phyloP scores from a whole-genome alignment of 768 basidiomycete genomes.

The Omphalotus guepiniiformis region DNA sequence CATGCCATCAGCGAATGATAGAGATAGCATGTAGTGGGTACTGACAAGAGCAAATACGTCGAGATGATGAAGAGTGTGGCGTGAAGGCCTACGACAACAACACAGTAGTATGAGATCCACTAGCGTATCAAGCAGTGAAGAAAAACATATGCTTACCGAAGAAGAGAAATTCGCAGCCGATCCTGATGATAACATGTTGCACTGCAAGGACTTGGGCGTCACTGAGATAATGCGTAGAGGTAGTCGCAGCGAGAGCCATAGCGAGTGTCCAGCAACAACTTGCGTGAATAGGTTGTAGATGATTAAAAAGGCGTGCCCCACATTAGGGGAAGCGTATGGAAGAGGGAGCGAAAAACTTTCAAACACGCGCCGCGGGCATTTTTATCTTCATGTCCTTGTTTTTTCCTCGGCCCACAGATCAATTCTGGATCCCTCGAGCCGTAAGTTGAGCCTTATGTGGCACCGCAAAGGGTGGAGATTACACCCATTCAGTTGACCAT shows the following conservation, averaged over 20 bases:
- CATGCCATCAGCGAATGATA: background rate
- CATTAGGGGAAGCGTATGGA: too few relatives aligned
- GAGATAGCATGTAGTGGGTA: background rate
- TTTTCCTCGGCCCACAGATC: too few relatives aligned
- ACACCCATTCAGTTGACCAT: too few relatives aligned
- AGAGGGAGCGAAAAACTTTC: too few relatives aligned
- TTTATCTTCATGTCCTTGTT: too few relatives aligned
- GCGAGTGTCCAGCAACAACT: background rate
- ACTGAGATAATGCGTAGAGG: background rate
- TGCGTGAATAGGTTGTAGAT: background rate
- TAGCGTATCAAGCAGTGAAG: background rate
- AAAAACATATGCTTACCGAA: background rate
- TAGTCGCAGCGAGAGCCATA: background rate
- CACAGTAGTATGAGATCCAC: background rate
- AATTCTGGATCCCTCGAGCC: too few relatives aligned
- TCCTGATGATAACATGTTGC: background rate
- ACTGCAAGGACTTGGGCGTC: background rate
- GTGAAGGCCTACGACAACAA: background rate
- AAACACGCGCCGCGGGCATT: too few relatives aligned
- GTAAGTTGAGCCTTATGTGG: too few relatives aligned
- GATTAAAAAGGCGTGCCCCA: too few relatives aligned
- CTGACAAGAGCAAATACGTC: background rate
- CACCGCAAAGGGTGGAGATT: too few relatives aligned
- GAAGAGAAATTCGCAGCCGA: constrained; percentile 3
- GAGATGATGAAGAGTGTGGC: background rate